These are phyloP conservation scores for Penicillium sp. DNA, from an alignment of 2,329 filamentous ascomycete genomes.

Conservation along the genomic window DNA sequence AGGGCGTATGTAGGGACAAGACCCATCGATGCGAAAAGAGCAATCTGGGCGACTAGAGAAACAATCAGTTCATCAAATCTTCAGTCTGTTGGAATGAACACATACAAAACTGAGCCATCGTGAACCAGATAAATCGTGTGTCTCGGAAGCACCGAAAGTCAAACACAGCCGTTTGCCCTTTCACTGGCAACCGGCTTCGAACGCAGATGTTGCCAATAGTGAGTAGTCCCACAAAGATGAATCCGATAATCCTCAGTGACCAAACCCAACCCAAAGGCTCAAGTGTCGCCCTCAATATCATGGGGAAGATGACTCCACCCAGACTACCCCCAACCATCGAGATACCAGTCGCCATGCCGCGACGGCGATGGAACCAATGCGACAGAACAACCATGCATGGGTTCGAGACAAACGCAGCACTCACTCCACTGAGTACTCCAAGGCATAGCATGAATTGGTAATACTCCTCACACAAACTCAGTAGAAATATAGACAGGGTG, in stretches of 20 bases:
- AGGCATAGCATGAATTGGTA: slow-evolving; percentile 51
- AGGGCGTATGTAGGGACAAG: slow-evolving; percentile 4
- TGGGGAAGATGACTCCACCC: slow-evolving; percentile 35
- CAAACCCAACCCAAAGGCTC: slow-evolving; percentile 35
- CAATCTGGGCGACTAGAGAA: neutral
- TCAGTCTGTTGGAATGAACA: neutral
- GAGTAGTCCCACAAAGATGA: slow-evolving; percentile 16
- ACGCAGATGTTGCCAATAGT: slow-evolving; percentile 6
- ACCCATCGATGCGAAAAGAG: neutral
- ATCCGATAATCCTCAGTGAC: slow-evolving; percentile 41
- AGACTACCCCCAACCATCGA: slow-evolving; percentile 34
- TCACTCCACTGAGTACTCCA: slow-evolving; percentile 35
- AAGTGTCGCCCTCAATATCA: slow-evolving; percentile 31
- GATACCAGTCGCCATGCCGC: slow-evolving; percentile 36
- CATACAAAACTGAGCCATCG: neutral
- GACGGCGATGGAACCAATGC: slow-evolving; percentile 39
- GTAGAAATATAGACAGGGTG: slow-evolving; percentile 45
- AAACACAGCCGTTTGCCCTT: neutral
- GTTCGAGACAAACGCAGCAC: slow-evolving; percentile 38
- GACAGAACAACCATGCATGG: slow-evolving; percentile 39
- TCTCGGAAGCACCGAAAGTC: neutral
- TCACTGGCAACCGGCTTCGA: neutral
- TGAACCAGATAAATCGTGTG: neutral
- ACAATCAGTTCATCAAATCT: neutral
- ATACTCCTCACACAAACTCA: slow-evolving; percentile 50